phyloP scores from a whole-genome alignment of 176 grass and related monocot species.

The Themeda triandra region DNA sequence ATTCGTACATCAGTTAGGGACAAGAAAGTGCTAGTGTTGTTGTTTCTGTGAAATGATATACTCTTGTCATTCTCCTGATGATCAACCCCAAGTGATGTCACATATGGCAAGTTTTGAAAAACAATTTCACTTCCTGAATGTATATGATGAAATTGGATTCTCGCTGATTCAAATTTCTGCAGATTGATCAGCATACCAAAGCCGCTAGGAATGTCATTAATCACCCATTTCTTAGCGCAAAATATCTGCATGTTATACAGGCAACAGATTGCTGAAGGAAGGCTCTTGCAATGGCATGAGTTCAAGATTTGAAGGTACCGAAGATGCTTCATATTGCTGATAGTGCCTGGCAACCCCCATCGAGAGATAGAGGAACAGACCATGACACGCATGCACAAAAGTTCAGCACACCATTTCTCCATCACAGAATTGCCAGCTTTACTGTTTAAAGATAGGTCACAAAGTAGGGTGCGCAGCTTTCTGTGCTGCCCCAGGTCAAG shows the following conservation, averaged over 20 bases:
- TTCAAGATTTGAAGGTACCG: background rate
- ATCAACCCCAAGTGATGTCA: no score
- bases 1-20: background rate
- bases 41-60: background rate
- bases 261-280: background rate
- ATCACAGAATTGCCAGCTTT: background rate
- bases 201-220: no score
- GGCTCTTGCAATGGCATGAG: rapidly evolving
- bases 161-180: background rate
- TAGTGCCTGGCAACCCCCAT: background rate
- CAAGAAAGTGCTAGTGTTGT: background rate
- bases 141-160: background rate
- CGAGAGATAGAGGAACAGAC: rapidly evolving
- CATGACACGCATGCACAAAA: background rate
- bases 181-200: background rate
- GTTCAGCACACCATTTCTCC: background rate
- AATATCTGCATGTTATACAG: constrained; percentile 11
- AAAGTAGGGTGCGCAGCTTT: background rate
- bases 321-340: constrained; percentile 7
- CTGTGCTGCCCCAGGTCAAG: rapidly evolving
- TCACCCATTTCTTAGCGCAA: background rate
- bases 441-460: background rate
- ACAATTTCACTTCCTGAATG: background rate
- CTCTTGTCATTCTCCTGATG: no score
- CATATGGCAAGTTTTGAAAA: background rate